A percentile compares a stretch with the other conserved stretches of the same genome.
These are phyloP conservation scores for Carex kokanica DNA, from an alignment of 176 grass and related monocot species.

Conservation along the genomic window DNA sequence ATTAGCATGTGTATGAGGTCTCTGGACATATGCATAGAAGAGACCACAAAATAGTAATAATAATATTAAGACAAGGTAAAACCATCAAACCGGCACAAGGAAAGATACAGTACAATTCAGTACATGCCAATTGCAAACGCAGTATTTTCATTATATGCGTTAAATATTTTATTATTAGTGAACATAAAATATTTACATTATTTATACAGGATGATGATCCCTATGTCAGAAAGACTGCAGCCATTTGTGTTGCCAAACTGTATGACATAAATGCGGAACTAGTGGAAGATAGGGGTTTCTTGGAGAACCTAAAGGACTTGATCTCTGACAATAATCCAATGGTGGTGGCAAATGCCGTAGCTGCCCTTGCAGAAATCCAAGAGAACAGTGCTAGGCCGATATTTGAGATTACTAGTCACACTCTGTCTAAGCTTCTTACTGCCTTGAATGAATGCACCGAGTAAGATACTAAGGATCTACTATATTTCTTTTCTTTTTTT, in stretches of 20 bases:
- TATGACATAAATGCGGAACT: constrained; percentile 99
- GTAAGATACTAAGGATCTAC: constrained; percentile 40
- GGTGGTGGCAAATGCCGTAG: constrained; percentile 99
- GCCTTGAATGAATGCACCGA: constrained; percentile 99
- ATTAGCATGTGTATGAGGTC: background rate
- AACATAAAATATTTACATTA: background rate
- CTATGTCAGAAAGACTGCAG: constrained; percentile 97
- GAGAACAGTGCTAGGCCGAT: constrained; percentile 67
- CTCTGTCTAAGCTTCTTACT: constrained; percentile 90
- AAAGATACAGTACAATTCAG: background rate
- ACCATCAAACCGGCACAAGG: background rate
- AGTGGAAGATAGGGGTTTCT: constrained; percentile 96
- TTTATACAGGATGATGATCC: constrained; percentile 89
- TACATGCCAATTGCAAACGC: background rate
- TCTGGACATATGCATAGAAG: background rate
- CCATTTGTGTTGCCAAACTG: constrained; percentile 97
- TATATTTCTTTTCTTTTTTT: background rate
- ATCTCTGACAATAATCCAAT: constrained; percentile 99
- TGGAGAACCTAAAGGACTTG: constrained; percentile 88
- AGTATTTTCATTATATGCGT: background rate
- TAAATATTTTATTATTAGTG: background rate
- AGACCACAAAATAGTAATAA: background rate
- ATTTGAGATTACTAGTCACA: constrained; percentile 98
- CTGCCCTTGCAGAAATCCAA: constrained; percentile 95
- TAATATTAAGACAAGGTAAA: background rate